Conservation (phyloP, 108 stramenopile species). For the Cyclotella cryptica region DNA sequence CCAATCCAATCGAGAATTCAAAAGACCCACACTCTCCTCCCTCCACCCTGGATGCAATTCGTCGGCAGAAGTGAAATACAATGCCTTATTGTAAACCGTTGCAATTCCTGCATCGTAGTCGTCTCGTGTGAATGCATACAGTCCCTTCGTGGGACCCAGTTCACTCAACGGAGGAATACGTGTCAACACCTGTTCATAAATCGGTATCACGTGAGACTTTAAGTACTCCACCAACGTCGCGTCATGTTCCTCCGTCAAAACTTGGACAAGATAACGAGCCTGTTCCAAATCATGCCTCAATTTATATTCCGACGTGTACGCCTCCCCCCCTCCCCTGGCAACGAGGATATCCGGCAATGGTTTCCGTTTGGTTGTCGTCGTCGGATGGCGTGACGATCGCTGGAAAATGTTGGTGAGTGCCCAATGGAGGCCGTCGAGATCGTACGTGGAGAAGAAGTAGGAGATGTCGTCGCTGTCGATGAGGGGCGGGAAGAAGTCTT, state of each 20-base stretch:
- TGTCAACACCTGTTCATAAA: slow-evolving; percentile 51
- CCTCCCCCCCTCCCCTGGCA: slow-evolving; percentile 62
- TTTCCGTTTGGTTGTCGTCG: slow-evolving; percentile 9
- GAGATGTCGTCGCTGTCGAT: slow-evolving; percentile 58
- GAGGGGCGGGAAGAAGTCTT: slow-evolving; percentile 59
- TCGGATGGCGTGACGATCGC: slow-evolving; percentile 52
- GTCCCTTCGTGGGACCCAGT: slow-evolving; percentile 52
- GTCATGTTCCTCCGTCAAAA: slow-evolving; percentile 27
- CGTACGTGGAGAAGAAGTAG: slow-evolving; percentile 60
- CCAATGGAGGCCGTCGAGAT: slow-evolving; percentile 67
- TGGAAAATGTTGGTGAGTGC: slow-evolving; percentile 57
- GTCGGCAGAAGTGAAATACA: slow-evolving; percentile 50
- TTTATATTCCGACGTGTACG: slow-evolving; percentile 72
- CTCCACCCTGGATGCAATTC: slow-evolving; percentile 46
- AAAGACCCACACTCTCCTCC: not conserved
- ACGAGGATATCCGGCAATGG: slow-evolving; percentile 46
- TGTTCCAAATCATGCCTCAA: slow-evolving; percentile 63
- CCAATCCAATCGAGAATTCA: slow-evolving; percentile 32
- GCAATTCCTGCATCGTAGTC: slow-evolving; percentile 57
- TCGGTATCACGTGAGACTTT: slow-evolving; percentile 45
- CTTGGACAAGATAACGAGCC: slow-evolving; percentile 55
- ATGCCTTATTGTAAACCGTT: slow-evolving; percentile 64
- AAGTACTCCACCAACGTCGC: slow-evolving; percentile 49
- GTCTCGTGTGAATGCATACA: slow-evolving; percentile 63
- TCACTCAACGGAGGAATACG: slow-evolving; percentile 60